phyloP scores from a whole-genome alignment of 1,139 yeast species.

The Debaryomyces subglobosus region DNA sequence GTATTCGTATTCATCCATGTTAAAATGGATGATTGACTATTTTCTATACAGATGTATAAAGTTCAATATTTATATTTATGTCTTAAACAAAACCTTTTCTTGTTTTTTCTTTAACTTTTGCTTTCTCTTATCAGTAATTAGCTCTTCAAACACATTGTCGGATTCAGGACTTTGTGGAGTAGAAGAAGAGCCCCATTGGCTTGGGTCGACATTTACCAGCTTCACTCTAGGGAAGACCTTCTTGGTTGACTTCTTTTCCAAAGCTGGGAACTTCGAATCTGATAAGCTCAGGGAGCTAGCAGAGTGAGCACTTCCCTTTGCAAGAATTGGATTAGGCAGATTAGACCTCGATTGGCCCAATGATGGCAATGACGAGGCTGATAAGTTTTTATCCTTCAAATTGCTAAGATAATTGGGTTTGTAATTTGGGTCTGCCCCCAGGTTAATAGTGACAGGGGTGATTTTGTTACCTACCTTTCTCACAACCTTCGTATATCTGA shows the following conservation, averaged over 20 bases:
- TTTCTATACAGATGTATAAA: neutral
- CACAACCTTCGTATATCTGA: constrained; percentile 46
- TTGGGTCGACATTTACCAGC: constrained; percentile 31
- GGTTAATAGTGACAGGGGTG: constrained; percentile 17
- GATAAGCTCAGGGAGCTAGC: constrained; percentile 10
- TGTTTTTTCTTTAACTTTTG: constrained; percentile 35
- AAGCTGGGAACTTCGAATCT: constrained; percentile 40
- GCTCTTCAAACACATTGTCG: constrained; percentile 21
- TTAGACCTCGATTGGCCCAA: constrained; percentile 16
- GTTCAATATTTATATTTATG: neutral
- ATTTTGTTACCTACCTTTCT: constrained; percentile 15
- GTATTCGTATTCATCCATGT: neutral
- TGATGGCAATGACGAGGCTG: constrained; percentile 20
- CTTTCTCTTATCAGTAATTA: constrained; percentile 29
- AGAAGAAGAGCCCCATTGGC: constrained; percentile 26
- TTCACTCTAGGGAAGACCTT: constrained; percentile 45
- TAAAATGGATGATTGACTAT: neutral
- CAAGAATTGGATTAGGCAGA: constrained; percentile 7
- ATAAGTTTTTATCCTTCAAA: constrained; percentile 15
- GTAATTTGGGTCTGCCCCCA: constrained; percentile 26
- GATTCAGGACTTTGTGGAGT: constrained; percentile 10
- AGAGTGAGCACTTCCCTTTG: constrained; percentile 5
- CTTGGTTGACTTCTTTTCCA: constrained; percentile 39
- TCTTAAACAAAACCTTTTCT: constrained; percentile 18
- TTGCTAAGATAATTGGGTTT: constrained; percentile 36